Conservation (phyloP, 768 basidiomycete genomes). For the Cystofilobasidium macerans region DNA sequence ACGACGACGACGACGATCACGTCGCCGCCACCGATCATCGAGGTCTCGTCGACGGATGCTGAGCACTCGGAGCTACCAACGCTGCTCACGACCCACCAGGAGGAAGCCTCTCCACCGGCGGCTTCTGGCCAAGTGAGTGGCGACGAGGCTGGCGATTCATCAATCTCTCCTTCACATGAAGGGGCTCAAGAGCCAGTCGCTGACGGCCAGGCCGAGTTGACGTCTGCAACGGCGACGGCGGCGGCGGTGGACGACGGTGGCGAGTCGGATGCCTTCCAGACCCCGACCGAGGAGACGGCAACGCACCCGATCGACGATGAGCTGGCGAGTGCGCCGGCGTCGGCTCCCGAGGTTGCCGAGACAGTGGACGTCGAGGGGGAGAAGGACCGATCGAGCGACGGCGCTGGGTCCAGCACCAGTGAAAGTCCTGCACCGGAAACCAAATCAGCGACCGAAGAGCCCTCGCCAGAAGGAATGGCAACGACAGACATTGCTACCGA, state of each 20-base stretch:
- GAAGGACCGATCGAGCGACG: no score
- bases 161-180: neutral
- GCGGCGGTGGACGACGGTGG: neutral
- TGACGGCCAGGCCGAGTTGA: neutral
- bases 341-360: neutral
- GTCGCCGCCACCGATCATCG: no score
- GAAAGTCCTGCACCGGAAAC: no score
- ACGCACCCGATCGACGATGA: neutral
- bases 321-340: neutral
- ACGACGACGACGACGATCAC: no score
- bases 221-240: neutral
- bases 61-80: neutral
- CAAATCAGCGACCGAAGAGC: no score
- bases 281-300: slow-evolving; percentile 1
- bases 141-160: neutral
- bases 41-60: no score
- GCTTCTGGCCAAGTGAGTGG: no score
- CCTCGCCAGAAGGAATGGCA: no score
- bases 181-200: neutral
- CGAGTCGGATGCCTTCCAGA: slow-evolving; percentile 16
- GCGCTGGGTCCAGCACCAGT: no score
- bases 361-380: neutral
- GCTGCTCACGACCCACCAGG: neutral
- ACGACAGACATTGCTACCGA: no score
- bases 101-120: neutral